Percentiles rank a stretch among this genome's conserved stretches.
Evolutionary conservation across 371 early-diverging fungal genomes (phyloP).

Genomic region (Rhizopus microsporus): DNA sequence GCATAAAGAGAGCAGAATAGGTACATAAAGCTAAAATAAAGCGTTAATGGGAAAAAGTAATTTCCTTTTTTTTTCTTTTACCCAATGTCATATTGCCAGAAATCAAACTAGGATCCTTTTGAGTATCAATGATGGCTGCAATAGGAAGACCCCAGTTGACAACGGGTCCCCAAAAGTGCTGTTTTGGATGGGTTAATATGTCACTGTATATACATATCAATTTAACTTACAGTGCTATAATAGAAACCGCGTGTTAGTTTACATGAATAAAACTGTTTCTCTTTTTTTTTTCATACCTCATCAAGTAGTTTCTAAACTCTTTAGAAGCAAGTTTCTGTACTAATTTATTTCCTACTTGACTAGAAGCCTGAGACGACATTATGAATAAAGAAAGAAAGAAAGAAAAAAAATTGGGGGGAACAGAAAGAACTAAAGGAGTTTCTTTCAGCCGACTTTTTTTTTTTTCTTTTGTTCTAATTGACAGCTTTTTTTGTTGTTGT

Average conservation of each 20-base stretch:
- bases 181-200: conserved; percentile 10
- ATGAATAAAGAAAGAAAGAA: conserved; percentile 7
- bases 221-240: conserved; percentile 45
- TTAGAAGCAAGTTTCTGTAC: conserved; percentile 25
- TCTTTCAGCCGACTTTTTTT: too few species aligned
- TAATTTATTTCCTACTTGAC: conserved; percentile 21
- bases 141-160: conserved; percentile 98
- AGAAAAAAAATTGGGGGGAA: conserved; percentile 1
- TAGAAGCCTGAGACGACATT: conserved; percentile 32
- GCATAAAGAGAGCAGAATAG: conserved; percentile 93
- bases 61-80: conserved; percentile 19
- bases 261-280: too few species aligned
- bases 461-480: too few species aligned
- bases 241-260: conserved; percentile 9
- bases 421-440: background rate
- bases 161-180: conserved; percentile 93
- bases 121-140: conserved; percentile 93
- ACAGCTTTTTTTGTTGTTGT: too few species aligned
- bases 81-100: conserved; percentile 93
- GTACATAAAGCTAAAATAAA: conserved; percentile 56
- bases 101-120: conserved; percentile 91
- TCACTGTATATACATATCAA: conserved; percentile 1
- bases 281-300: conserved; percentile 29
- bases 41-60: background rate
- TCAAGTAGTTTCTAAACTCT: conserved; percentile 27